A percentile compares a stretch with the other conserved stretches of the same genome.
Conservation (phyloP, 1,284 basidiomycete genomes). For the Tylopilus sp. region DNA sequence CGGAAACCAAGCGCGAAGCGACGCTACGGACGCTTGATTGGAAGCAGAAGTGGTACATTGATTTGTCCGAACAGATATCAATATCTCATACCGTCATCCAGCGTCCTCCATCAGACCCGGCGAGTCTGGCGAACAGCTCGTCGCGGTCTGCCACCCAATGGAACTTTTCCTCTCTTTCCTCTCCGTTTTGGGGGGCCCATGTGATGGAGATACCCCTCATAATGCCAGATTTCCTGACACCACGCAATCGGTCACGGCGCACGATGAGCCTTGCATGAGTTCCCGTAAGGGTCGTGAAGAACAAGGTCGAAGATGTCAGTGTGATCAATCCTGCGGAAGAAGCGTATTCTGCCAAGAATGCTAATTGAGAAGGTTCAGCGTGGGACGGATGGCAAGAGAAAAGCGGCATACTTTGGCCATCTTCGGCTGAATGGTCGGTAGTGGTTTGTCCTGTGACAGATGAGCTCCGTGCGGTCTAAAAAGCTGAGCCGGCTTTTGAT, state of each 20-base stretch:
- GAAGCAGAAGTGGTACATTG: slow-evolving; percentile 14
- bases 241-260: slow-evolving; percentile 46
- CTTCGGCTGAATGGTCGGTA: slow-evolving; percentile 12
- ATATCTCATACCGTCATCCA: slow-evolving; percentile 40
- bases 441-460: slow-evolving; percentile 1
- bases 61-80: slow-evolving; percentile 2
- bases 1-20: slow-evolving; percentile 28
- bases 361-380: slow-evolving; percentile 35
- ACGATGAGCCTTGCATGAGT: slow-evolving; percentile 47
- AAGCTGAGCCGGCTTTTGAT: slow-evolving; percentile 6
- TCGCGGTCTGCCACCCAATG: slow-evolving; percentile 59
- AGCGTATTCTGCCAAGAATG: slow-evolving; percentile 59
- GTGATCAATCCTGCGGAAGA: slow-evolving; percentile 59
- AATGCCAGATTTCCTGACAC: slow-evolving; percentile 57
- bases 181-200: slow-evolving; percentile 39
- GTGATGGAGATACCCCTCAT: slow-evolving; percentile 53
- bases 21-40: slow-evolving; percentile 8
- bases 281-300: slow-evolving; percentile 56
- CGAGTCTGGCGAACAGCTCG: slow-evolving; percentile 65
- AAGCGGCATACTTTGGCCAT: slow-evolving; percentile 42
- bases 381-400: slow-evolving; percentile 1
- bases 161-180: slow-evolving; percentile 53
- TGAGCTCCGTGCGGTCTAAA: slow-evolving; percentile 9
- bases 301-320: slow-evolving; percentile 47
- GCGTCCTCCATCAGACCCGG: slow-evolving; percentile 46